Base-by-base conservation (phyloP, 768 basidiomycete species). In the Nidularia sp. region DNA sequence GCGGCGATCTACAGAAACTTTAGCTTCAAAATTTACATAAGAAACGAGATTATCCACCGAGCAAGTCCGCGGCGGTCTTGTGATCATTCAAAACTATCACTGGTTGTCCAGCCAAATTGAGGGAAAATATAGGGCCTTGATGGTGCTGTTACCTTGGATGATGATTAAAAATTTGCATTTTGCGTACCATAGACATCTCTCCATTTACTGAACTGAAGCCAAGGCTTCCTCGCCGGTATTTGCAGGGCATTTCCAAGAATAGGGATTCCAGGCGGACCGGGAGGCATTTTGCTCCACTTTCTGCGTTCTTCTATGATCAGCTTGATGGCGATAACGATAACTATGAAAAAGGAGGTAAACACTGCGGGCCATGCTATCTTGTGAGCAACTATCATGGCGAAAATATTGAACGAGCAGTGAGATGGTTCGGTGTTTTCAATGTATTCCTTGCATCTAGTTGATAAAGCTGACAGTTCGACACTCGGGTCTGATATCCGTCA, bases 261-360 rank as follows among this genome's bases (percentile, higher is more conserved):
- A 15, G 18, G 47, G 13, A 33, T 51, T 47, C 45, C 50, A 47
- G 47, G 46, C 41, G 31, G 54, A 55, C n/a, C 29, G 5, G 54
- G 50, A 32, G 31, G 47, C 25, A 32, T 34, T 25, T 32, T 51
- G 39, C 12, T 41, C 12, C 39, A 5, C 10, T 41, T 41, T 29
- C 25, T 29, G 25, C 25, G 25, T 29, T 4, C 4, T 29, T 29
- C 25, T 29, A 29, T 29, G 25, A 2, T 29, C 25, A 4, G 4
- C 25, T 29, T 29, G 25, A 29, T 29, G 25, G 25, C 25, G 4
- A 29, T 29, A 29, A 29, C 25, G 25, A 29, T 29, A 29, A 29
- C 25, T 29, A 29, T 29, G 25, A 29, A 29, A 29, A 29, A 3
- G 25, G 25, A 29, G 25, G 25, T 29, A 29, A 29, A 29, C 2